Evolutionary conservation across 345 rosid genomes (phyloP).

Genomic region (Crucihimalaya himalaica): DNA sequence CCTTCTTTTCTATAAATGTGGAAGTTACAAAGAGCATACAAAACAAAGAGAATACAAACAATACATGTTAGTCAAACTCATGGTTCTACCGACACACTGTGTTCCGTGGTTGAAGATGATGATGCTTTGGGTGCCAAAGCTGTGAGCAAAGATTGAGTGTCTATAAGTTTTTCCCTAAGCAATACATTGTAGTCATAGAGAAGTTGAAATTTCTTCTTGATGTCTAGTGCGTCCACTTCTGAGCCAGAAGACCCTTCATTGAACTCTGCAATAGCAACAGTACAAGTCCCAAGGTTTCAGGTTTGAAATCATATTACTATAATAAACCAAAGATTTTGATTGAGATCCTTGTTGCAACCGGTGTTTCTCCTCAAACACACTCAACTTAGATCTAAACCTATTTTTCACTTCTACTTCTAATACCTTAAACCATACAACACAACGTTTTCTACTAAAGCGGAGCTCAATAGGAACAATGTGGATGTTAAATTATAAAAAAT

Average conservation of each 20-base stretch:
- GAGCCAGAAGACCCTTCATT: slow-evolving; percentile 45
- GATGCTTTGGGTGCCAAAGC: slow-evolving; percentile 44
- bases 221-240: slow-evolving; percentile 58
- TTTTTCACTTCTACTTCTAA: background rate
- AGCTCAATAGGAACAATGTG: background rate
- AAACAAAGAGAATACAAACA: slow-evolving; percentile 28
- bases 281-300: background rate
- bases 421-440: background rate
- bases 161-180: slow-evolving; percentile 67
- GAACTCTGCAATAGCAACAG: slow-evolving; percentile 55
- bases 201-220: slow-evolving; percentile 58
- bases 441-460: background rate
- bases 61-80: slow-evolving; percentile 10
- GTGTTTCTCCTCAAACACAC: background rate
- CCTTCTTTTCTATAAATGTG: slow-evolving; percentile 19
- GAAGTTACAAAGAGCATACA: slow-evolving; percentile 26
- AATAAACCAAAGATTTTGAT: background rate
- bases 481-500: background rate
- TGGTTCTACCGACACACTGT: slow-evolving; percentile 1
- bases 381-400: background rate
- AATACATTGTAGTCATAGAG: slow-evolving; percentile 72
- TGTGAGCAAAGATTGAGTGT: slow-evolving; percentile 54
- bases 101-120: slow-evolving; percentile 34
- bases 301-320: background rate
- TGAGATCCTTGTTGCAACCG: background rate